Percentiles rank a stretch among this genome's conserved stretches.
Evolutionary conservation across 2,329 filamentous ascomycete genomes (phyloP).

Genomic region (Kalmusia sp.): DNA sequence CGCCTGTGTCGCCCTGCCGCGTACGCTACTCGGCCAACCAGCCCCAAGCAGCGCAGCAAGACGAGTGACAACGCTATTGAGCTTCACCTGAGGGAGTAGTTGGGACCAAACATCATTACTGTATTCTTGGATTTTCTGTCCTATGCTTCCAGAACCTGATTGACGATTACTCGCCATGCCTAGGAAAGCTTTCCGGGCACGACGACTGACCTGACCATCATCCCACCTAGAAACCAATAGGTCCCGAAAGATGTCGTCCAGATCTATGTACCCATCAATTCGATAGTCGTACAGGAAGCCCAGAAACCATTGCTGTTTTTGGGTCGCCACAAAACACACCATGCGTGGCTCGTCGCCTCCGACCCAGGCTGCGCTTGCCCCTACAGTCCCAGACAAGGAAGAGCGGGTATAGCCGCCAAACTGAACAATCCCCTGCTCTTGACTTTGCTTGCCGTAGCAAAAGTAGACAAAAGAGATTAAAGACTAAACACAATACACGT

Average conservation of each 20-base stretch:
- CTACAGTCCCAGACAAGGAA: constrained; percentile 9
- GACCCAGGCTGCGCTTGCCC: constrained; percentile 31
- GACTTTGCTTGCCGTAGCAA: constrained; percentile 5
- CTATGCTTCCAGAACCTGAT: background rate
- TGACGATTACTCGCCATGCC: background rate
- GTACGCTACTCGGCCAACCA: background rate
- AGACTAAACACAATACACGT: constrained; percentile 30
- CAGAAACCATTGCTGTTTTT: constrained; percentile 12
- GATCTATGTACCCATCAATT: constrained; percentile 4
- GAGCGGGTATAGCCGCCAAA: constrained; percentile 33
- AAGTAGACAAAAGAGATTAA: constrained; percentile 36
- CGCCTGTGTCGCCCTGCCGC: constrained; percentile 3
- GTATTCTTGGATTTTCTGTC: background rate
- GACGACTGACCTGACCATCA: no score
- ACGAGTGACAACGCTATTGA: constrained; percentile 9
- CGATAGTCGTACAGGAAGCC: constrained; percentile 17
- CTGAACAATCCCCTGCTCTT: constrained; percentile 3
- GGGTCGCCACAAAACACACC: constrained; percentile 6
- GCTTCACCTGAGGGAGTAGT: background rate
- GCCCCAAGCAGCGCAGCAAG: background rate
- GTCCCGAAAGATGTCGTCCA: background rate
- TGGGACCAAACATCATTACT: background rate
- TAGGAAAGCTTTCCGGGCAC: background rate
- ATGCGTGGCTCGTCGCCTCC: background rate
- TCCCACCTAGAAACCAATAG: background rate